Conservation (phyloP, 2,329 filamentous ascomycete genomes). For the Bipolaris victoriae region DNA sequence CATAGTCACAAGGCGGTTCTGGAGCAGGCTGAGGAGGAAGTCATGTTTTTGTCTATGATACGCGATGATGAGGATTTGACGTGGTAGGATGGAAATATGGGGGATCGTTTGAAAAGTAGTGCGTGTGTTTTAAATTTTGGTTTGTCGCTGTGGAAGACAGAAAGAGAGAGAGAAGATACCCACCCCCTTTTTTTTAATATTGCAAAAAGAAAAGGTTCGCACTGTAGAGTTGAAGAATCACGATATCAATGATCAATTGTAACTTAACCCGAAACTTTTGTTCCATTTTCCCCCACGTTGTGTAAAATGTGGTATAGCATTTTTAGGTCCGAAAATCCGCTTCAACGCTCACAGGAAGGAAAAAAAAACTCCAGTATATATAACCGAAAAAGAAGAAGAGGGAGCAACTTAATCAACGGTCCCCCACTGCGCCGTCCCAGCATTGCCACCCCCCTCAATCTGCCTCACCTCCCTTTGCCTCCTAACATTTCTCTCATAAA, state of each 20-base stretch:
- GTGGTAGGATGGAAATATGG: neutral
- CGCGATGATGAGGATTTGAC: slow-evolving; percentile 7
- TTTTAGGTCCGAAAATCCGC: too few relatives aligned
- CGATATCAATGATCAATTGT: too few relatives aligned
- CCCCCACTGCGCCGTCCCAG: slow-evolving; percentile 29
- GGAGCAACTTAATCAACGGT: slow-evolving; percentile 31
- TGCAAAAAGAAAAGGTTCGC: too few relatives aligned
- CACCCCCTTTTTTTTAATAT: too few relatives aligned
- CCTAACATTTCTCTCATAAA: slow-evolving; percentile 42
- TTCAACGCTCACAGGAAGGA: too few relatives aligned
- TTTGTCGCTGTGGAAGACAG: too few relatives aligned
- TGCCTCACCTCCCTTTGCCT: slow-evolving; percentile 41
- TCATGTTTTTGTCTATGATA: slow-evolving; percentile 11
- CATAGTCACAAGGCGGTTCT: slow-evolving; percentile 11
- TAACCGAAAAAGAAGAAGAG: neutral
- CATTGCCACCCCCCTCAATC: slow-evolving; percentile 29
- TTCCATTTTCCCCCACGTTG: too few relatives aligned
- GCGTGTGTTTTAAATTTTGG: neutral
- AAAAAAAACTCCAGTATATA: neutral
- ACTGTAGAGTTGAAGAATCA: too few relatives aligned
- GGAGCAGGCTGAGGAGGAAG: slow-evolving; percentile 16
- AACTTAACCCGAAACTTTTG: too few relatives aligned
- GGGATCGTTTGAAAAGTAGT: neutral
- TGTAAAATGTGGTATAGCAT: too few relatives aligned
- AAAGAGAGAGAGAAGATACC: too few relatives aligned